These are phyloP conservation scores for Fraxinus quadrangulata DNA, from an alignment of 257 asterid species.

Conservation along the genomic window DNA sequence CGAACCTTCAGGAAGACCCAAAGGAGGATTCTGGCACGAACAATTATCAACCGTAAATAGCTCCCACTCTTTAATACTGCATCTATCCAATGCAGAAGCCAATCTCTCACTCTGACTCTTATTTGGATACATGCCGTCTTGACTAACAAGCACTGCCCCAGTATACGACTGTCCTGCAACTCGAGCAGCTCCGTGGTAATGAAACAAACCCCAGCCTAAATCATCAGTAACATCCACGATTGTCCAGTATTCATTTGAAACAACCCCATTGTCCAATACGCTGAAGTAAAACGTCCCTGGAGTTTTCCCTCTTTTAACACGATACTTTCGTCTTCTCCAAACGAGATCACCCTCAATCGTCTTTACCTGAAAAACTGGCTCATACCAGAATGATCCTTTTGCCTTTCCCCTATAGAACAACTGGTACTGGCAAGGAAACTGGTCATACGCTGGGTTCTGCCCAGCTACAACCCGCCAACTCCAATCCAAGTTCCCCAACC, in stretches of 20 bases:
- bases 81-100: conserved; percentile 60
- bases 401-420: conserved; percentile 84
- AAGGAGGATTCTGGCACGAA: conserved; percentile 67
- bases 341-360: conserved; percentile 65
- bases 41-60: conserved; percentile 75
- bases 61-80: conserved; percentile 87
- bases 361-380: conserved; percentile 81
- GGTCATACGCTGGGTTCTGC: conserved; percentile 96
- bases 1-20: conserved; percentile 74
- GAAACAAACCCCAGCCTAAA: conserved; percentile 89
- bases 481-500: conserved; percentile 82
- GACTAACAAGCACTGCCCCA: conserved; percentile 87
- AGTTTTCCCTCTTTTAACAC: conserved; percentile 68
- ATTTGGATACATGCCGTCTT: conserved; percentile 61
- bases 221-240: conserved; percentile 78
- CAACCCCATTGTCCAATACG: conserved; percentile 91
- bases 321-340: conserved; percentile 84
- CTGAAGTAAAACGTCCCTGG: conserved; percentile 79
- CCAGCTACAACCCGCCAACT: conserved; percentile 98
- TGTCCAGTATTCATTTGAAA: conserved; percentile 87
- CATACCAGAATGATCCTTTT: conserved; percentile 93
- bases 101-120: conserved; percentile 43
- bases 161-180: conserved; percentile 92
- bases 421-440: conserved; percentile 95
- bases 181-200: conserved; percentile 88